phyloP scores from a whole-genome alignment of 106 monocot genomes.

The Dendrobium nobile region DNA sequence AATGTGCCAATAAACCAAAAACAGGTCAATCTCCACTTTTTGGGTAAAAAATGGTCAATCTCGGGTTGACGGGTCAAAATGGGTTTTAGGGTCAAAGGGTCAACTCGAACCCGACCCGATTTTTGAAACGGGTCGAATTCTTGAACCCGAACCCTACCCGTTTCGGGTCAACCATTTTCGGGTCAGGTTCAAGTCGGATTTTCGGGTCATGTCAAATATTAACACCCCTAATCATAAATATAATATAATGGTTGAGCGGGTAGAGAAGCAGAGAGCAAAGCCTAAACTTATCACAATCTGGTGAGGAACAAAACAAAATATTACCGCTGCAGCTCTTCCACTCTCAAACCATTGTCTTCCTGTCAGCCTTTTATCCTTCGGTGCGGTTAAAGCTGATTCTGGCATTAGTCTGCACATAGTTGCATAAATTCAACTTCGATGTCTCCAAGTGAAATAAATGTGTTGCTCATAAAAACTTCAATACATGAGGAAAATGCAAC shows the following conservation, averaged over 20 bases:
- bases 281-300: neutral
- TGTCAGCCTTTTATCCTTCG: slow-evolving; percentile 78
- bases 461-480: neutral
- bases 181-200: too few relatives aligned
- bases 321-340: slow-evolving; percentile 71
- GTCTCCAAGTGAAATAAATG: neutral
- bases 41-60: too few relatives aligned
- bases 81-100: too few relatives aligned
- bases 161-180: too few relatives aligned
- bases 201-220: too few relatives aligned
- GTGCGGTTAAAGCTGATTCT: slow-evolving; percentile 71
- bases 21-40: too few relatives aligned
- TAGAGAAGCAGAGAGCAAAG: neutral
- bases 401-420: slow-evolving; percentile 73
- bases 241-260: neutral
- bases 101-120: too few relatives aligned
- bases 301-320: neutral
- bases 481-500: neutral
- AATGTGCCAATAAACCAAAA: too few relatives aligned
- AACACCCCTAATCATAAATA: neutral
- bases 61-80: too few relatives aligned
- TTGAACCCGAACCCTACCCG: too few relatives aligned
- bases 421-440: neutral
- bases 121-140: too few relatives aligned
- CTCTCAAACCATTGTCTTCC: slow-evolving; percentile 94